Evolutionary conservation across 1,284 basidiomycete genomes (phyloP).

Genomic region (Pyrrhoderma noxium): DNA sequence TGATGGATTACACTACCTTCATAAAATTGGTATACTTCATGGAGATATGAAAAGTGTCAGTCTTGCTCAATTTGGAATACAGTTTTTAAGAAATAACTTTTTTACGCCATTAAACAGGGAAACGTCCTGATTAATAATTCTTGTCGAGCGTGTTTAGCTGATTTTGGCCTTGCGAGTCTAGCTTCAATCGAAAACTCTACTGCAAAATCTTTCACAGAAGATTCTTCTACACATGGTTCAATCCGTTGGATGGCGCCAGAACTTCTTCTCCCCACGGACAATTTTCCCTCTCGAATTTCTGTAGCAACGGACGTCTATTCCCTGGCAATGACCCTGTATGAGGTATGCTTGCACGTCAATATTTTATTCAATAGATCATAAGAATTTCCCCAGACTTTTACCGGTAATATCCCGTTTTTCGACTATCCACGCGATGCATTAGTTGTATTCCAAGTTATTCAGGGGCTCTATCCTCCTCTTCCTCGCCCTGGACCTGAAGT

Average conservation of each 20-base stretch:
- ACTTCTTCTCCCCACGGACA: slow-evolving; percentile 1
- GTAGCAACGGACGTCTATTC: slow-evolving; percentile 9
- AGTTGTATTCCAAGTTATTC: slow-evolving; percentile 5
- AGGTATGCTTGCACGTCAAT: neutral
- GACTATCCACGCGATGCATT: neutral
- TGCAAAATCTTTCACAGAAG: neutral
- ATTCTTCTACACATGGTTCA: neutral
- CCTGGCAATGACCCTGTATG: slow-evolving; percentile 7
- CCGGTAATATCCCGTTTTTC: neutral
- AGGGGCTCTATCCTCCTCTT: slow-evolving; percentile 4
- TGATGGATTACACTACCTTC: neutral
- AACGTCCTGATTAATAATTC: slow-evolving; percentile 9
- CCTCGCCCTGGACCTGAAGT: neutral
- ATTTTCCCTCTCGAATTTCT: neutral
- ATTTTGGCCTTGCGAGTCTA: slow-evolving; percentile 11
- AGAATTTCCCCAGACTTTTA: neutral
- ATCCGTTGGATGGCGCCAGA: slow-evolving; percentile 16
- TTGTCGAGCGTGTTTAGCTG: slow-evolving; percentile 1
- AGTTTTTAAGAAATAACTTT: neutral
- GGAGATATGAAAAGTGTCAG: neutral
- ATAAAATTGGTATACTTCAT: neutral
- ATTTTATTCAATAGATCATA: neutral
- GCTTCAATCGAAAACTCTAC: neutral
- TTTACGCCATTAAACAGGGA: neutral
- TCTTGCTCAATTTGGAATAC: neutral